Conservation (phyloP, 2,329 filamentous ascomycete species). For the Aspergillus sp. region DNA sequence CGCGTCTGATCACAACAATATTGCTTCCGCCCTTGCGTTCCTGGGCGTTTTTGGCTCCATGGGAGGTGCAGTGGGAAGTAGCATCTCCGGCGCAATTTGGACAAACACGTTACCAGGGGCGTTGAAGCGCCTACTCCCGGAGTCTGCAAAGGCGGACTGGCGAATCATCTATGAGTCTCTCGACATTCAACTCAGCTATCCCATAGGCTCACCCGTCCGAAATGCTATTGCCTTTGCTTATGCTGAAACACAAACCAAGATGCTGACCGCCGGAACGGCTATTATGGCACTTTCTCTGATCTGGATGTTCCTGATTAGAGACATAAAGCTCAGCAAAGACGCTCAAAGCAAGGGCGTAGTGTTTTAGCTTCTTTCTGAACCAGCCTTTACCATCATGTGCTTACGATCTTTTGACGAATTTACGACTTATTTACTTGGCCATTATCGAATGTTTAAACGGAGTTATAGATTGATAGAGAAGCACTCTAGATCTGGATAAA, state of each 20-base stretch:
- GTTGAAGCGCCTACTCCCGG: constrained; percentile 30
- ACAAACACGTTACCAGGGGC: constrained; percentile 54
- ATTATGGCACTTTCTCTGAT: constrained; percentile 46
- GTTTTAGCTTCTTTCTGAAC: constrained; percentile 36
- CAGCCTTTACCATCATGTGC: not conserved
- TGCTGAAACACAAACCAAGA: constrained; percentile 52
- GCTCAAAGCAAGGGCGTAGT: constrained; percentile 54
- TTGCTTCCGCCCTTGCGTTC: constrained; percentile 58
- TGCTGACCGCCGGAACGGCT: constrained; percentile 52
- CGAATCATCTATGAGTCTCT: constrained; percentile 16
- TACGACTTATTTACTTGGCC: not conserved
- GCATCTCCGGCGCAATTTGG: constrained; percentile 64
- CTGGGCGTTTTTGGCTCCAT: constrained; percentile 56
- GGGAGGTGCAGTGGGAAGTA: constrained; percentile 55
- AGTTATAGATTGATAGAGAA: not conserved
- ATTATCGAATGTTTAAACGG: not conserved
- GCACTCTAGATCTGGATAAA: not conserved
- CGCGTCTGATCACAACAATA: constrained; percentile 55
- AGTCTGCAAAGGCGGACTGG: constrained; percentile 13
- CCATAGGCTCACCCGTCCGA: constrained; percentile 47
- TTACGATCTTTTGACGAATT: not conserved
- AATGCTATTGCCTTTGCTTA: constrained; percentile 62
- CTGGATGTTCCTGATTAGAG: constrained; percentile 49
- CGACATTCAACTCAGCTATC: constrained; percentile 29
- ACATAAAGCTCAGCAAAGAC: constrained; percentile 52